Percentiles rank a stretch among this genome's conserved stretches.
These are phyloP conservation scores for Ustanciosporium gigantosporum DNA, from an alignment of 1,284 basidiomycete genomes.

Conservation along the genomic window DNA sequence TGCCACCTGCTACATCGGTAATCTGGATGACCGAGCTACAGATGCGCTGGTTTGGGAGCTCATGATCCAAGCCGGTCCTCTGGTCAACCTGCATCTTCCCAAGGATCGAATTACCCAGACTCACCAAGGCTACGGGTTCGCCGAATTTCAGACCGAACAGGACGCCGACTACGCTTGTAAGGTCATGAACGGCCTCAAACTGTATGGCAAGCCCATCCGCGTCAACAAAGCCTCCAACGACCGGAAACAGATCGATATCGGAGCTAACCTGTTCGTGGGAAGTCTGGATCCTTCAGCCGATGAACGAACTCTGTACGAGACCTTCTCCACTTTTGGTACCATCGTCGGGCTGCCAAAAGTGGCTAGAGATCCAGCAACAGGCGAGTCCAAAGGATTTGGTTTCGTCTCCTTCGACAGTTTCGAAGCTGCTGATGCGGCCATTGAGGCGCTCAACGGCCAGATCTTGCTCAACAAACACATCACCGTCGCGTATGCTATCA, in stretches of 20 bases:
- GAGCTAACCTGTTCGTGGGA: constrained; percentile 94
- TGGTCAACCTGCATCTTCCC: constrained; percentile 82
- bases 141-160: constrained; percentile 95
- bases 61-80: constrained; percentile 96
- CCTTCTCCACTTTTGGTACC: constrained; percentile 89
- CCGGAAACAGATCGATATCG: constrained; percentile 96
- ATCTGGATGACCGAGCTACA: constrained; percentile 89
- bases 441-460: constrained; percentile 94
- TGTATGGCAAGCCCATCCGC: constrained; percentile 96
- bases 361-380: constrained; percentile 80
- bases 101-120: constrained; percentile 97
- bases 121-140: constrained; percentile 98
- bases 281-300: constrained; percentile 92
- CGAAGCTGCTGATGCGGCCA: constrained; percentile 91
- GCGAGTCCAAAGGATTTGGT: constrained; percentile 90
- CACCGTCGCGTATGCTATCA: constrained; percentile 94
- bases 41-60: constrained; percentile 97
- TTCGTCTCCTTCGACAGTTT: constrained; percentile 97
- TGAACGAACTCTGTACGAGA: constrained; percentile 88
- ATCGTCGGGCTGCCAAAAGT: constrained; percentile 94
- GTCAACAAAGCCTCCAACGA: constrained; percentile 95
- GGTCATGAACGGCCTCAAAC: constrained; percentile 99
- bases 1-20: constrained; percentile 68
- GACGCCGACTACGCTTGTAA: constrained; percentile 99
- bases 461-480: constrained; percentile 98